phyloP scores from a whole-genome alignment of 2,329 filamentous ascomycete genomes.

The Aureobasidium vineae region DNA sequence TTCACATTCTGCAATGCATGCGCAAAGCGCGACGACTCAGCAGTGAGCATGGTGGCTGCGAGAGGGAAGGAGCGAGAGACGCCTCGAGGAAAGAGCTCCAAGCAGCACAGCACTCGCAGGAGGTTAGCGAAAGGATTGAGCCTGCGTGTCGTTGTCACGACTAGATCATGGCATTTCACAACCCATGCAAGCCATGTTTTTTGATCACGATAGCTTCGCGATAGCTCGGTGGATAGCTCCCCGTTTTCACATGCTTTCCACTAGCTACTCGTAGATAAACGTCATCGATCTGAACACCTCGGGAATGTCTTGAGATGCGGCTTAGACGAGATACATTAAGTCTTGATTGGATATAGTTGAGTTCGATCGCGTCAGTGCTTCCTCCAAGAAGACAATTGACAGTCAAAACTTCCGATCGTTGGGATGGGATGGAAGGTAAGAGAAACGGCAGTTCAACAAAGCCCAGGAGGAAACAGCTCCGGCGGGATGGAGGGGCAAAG shows the following conservation, averaged over 20 bases:
- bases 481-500: background rate
- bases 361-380: constrained; percentile 25
- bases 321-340: background rate
- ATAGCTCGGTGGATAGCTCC: constrained; percentile 23
- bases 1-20: constrained; percentile 52
- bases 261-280: constrained; percentile 1
- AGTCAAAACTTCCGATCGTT: constrained; percentile 19
- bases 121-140: constrained; percentile 4
- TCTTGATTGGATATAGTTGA: constrained; percentile 11
- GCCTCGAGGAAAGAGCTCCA: constrained; percentile 1
- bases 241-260: constrained; percentile 21
- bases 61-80: background rate
- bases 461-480: background rate
- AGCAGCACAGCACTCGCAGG: background rate
- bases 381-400: background rate
- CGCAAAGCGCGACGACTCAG: constrained; percentile 36
- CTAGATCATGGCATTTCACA: constrained; percentile 2
- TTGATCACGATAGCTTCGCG: constrained; percentile 17
- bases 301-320: background rate
- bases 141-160: constrained; percentile 14
- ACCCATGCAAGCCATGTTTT: constrained; percentile 3
- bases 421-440: background rate
- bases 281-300: constrained; percentile 21
- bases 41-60: constrained; percentile 37
- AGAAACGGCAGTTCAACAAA: constrained; percentile 9